phyloP scores from a whole-genome alignment of 2,329 filamentous ascomycete species.

The Chrysoporthe austroafricana region DNA sequence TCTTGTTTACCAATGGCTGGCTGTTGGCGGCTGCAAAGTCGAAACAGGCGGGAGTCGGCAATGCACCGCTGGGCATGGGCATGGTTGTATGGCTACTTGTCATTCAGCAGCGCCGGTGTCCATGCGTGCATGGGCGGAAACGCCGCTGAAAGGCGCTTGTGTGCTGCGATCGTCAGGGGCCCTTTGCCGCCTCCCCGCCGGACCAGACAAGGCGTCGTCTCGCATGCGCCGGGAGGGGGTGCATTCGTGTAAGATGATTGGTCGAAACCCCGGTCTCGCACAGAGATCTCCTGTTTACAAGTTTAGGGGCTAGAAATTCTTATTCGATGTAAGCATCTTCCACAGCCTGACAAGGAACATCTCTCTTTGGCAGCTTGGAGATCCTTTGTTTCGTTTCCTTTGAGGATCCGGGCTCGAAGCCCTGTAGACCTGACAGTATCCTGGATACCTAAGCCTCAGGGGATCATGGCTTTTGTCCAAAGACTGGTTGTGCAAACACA shows the following conservation, averaged over 20 bases:
- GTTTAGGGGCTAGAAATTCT: constrained; percentile 4
- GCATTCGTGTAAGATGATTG: constrained; percentile 23
- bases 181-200: constrained; percentile 11
- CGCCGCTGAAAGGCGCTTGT: not conserved
- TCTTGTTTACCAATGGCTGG: constrained; percentile 4
- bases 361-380: not conserved
- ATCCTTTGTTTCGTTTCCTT: constrained; percentile 19
- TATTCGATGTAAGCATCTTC: constrained; percentile 15
- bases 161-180: constrained; percentile 16
- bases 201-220: constrained; percentile 5
- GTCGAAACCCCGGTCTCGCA: constrained; percentile 3
- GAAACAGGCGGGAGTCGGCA: constrained; percentile 3
- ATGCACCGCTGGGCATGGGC: not conserved
- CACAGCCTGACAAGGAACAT: not conserved
- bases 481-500: constrained; percentile 15
- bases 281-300: constrained; percentile 13
- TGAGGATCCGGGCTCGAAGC: not conserved
- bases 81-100: not conserved
- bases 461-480: constrained; percentile 5
- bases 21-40: constrained; percentile 8
- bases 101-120: not conserved
- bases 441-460: constrained; percentile 12
- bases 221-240: not conserved
- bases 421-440: not conserved
- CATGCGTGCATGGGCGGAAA: not conserved